Evolutionary conservation across 129 eudicot genomes (phyloP).

Genomic region (Flaveria bidentis): DNA sequence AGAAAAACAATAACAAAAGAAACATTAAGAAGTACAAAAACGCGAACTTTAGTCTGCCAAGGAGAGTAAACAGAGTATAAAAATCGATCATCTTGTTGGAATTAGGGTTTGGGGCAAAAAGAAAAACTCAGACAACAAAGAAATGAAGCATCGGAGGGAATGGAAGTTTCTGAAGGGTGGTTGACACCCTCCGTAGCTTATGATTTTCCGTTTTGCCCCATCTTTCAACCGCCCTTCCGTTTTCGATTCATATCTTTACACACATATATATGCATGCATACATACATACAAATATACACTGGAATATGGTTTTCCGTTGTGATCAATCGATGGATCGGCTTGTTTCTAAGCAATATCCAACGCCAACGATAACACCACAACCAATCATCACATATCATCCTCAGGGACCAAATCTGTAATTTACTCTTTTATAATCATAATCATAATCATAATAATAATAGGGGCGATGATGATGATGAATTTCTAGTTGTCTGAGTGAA

Average conservation of each 20-base stretch:
- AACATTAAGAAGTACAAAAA: neutral
- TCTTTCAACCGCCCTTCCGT: slow-evolving; percentile 25
- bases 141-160: slow-evolving; percentile 32
- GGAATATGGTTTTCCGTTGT: neutral
- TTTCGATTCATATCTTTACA: neutral
- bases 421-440: neutral
- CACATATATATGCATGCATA: too few species aligned
- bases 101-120: neutral
- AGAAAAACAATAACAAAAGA: too few species aligned
- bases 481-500: slow-evolving; percentile 3
- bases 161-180: slow-evolving; percentile 39
- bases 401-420: neutral
- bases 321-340: neutral
- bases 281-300: neutral
- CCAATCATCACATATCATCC: too few species aligned
- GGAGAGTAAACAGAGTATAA: neutral
- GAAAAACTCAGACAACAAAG: slow-evolving; percentile 13
- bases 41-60: neutral
- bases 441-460: neutral
- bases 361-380: neutral
- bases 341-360: neutral
- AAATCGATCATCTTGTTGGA: neutral
- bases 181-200: slow-evolving; percentile 34
- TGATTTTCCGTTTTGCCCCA: slow-evolving; percentile 29
- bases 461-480: neutral